Conservation (phyloP, 2,329 filamentous ascomycete genomes). For the Ophiostoma tasmaniense region DNA sequence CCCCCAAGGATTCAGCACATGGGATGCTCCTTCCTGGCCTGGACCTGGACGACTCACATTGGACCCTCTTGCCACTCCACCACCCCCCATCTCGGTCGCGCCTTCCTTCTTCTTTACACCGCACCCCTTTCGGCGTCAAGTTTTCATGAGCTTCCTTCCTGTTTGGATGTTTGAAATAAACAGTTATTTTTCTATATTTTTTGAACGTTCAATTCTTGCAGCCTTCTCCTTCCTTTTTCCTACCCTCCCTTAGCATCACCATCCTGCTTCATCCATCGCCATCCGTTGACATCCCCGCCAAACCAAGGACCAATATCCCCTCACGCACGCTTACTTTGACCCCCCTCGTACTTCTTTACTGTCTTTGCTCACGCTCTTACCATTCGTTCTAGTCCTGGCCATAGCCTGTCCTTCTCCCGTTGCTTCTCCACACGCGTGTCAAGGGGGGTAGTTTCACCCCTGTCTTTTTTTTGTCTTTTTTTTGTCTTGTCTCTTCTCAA, state of each 20-base stretch:
- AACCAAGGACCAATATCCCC: neutral
- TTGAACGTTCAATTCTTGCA: neutral
- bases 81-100: conserved; percentile 6
- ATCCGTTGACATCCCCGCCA: neutral
- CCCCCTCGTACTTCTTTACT: neutral
- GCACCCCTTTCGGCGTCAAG: neutral
- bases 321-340: neutral
- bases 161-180: neutral
- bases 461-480: conserved; percentile 1
- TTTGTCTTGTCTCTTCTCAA: neutral
- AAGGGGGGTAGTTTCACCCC: conserved; percentile 4
- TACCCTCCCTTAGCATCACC: neutral
- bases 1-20: neutral
- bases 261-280: neutral
- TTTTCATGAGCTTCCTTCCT: neutral
- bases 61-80: neutral
- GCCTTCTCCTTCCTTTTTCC: neutral
- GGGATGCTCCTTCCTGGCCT: conserved; percentile 1
- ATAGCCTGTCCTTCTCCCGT: conserved; percentile 9
- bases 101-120: conserved; percentile 7
- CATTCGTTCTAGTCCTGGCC: conserved; percentile 5
- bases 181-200: neutral
- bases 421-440: conserved; percentile 9
- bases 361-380: neutral
- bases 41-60: neutral